Evolutionary conservation across 345 rosid genomes (phyloP).

Genomic region (Boechera divaricarpa): DNA sequence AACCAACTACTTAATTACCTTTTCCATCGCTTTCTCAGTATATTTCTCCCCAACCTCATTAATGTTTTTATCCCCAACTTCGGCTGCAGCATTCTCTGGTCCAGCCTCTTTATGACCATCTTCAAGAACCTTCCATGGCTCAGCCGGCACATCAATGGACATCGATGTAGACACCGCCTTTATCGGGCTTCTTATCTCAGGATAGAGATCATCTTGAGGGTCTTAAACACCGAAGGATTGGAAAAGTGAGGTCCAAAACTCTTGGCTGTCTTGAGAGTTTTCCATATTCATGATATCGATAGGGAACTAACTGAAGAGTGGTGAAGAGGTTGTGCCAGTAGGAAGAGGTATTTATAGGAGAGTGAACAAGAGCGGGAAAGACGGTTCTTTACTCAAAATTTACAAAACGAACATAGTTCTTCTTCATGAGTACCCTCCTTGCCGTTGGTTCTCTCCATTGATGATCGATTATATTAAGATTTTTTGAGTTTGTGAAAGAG

Average conservation of each 20-base stretch:
- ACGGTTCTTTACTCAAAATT: background rate
- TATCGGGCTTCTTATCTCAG: conserved; percentile 3
- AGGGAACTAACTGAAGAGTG: background rate
- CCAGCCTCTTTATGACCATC: background rate
- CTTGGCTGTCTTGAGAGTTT: conserved; percentile 8
- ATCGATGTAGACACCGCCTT: conserved; percentile 18
- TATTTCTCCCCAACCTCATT: background rate
- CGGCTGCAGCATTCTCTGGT: background rate
- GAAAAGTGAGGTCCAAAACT: conserved; percentile 32
- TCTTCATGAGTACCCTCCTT: conserved; percentile 3
- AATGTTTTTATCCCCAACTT: background rate
- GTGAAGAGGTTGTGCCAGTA: background rate
- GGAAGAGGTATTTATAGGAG: conserved; percentile 10
- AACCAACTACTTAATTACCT: conserved; percentile 2
- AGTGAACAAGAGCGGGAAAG: conserved; percentile 34
- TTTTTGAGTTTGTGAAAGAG: conserved; percentile 21
- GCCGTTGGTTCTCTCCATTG: conserved; percentile 22
- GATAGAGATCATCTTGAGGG: background rate
- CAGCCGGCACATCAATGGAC: background rate
- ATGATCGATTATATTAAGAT: background rate
- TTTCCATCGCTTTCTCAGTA: background rate
- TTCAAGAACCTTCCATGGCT: background rate
- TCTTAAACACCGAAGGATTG: background rate
- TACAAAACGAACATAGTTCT: conserved; percentile 8
- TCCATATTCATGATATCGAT: background rate